phyloP scores from a whole-genome alignment of 2,329 filamentous ascomycete genomes.

The Penicillium sp. region DNA sequence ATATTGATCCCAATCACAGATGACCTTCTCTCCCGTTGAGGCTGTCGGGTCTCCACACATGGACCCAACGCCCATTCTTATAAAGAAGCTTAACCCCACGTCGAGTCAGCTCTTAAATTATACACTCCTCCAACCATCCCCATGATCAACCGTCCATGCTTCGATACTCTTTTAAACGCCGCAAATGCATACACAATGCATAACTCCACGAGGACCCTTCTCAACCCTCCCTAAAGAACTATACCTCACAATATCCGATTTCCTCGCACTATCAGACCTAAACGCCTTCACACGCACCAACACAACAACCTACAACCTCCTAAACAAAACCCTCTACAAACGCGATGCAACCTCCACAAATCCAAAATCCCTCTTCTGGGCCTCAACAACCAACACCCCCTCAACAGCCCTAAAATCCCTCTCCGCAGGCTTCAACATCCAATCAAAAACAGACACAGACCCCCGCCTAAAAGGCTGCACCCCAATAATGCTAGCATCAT shows the following conservation, averaged over 20 bases:
- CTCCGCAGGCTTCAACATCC: constrained; percentile 13
- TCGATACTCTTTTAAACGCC: not conserved
- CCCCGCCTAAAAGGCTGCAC: constrained; percentile 12
- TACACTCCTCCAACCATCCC: not conserved
- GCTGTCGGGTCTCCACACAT: not conserved
- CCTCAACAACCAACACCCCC: constrained; percentile 9
- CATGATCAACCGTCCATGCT: not conserved
- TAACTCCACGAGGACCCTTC: constrained; percentile 1
- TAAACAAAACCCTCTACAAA: constrained; percentile 16
- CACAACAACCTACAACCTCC: constrained; percentile 8
- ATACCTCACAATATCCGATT: constrained; percentile 11
- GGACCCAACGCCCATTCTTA: not conserved
- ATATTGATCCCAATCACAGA: not conserved
- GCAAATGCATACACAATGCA: constrained; percentile 5
- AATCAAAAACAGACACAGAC: constrained; percentile 9
- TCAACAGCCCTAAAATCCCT: constrained; percentile 11
- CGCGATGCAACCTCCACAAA: constrained; percentile 6
- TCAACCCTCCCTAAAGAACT: constrained; percentile 13
- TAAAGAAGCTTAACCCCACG: constrained; percentile 1
- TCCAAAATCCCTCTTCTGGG: constrained; percentile 17
- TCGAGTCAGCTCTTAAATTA: not conserved
- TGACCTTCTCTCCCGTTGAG: not conserved
- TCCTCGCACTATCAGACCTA: constrained; percentile 10
- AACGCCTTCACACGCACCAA: constrained; percentile 14
- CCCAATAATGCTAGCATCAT: constrained; percentile 15